Conservation (phyloP, 495 filamentous ascomycete genomes). For the Halenospora varia region DNA sequence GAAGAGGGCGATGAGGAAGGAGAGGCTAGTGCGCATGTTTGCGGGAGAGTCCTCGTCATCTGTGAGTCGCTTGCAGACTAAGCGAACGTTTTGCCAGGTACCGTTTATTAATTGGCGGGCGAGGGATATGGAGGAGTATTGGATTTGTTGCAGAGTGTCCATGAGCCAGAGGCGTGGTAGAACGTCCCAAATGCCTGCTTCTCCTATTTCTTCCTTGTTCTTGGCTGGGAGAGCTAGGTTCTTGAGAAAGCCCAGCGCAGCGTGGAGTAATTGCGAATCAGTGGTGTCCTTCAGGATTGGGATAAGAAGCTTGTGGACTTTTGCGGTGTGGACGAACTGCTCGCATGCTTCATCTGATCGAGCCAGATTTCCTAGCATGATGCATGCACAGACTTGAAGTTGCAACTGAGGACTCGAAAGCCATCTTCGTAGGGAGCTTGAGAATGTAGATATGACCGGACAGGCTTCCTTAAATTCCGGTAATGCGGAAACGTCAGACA, state of each 20-base stretch:
- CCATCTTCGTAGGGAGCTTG: slow-evolving; percentile 53
- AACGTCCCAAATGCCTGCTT: slow-evolving; percentile 43
- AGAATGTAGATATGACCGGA: slow-evolving; percentile 43
- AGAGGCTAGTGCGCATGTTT: slow-evolving; percentile 47
- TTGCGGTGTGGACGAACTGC: slow-evolving; percentile 47
- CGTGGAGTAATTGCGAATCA: slow-evolving; percentile 55
- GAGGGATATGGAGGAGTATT: slow-evolving; percentile 64
- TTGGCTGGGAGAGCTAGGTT: slow-evolving; percentile 67
- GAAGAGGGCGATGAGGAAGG: slow-evolving; percentile 55
- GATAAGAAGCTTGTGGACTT: slow-evolving; percentile 51
- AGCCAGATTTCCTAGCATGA: slow-evolving; percentile 74
- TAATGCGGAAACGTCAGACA: slow-evolving; percentile 62
- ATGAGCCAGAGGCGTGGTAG: slow-evolving; percentile 59
- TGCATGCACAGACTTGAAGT: slow-evolving; percentile 68
- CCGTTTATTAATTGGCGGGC: slow-evolving; percentile 60
- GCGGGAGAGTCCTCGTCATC: slow-evolving; percentile 36
- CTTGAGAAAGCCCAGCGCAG: slow-evolving; percentile 69
- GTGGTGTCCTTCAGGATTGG: slow-evolving; percentile 15
- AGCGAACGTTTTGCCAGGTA: slow-evolving; percentile 52
- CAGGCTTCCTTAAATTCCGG: slow-evolving; percentile 49
- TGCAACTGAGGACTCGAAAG: slow-evolving; percentile 45
- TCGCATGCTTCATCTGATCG: slow-evolving; percentile 62
- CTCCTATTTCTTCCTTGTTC: slow-evolving; percentile 58
- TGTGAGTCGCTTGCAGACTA: slow-evolving; percentile 38
- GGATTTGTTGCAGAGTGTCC: slow-evolving; percentile 61